Evolutionary conservation across 2,329 filamentous ascomycete species (phyloP).

Genomic region (Pseudogymnoascus sp.): DNA sequence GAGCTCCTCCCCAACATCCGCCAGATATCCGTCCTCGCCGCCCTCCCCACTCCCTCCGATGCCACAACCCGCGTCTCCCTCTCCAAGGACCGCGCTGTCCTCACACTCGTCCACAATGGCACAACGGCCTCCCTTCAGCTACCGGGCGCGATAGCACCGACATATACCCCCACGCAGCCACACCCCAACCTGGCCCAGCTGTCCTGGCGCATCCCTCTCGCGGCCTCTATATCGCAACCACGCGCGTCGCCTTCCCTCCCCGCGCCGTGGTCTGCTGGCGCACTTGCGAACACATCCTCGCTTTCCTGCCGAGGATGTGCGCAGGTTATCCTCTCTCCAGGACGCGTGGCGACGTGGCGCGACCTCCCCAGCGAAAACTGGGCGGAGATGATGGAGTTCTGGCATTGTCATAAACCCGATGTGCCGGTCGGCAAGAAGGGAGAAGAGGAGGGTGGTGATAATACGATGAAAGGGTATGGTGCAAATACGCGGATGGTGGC

Average conservation of each 20-base stretch:
- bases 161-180: constrained; percentile 14
- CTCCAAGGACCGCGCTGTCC: constrained; percentile 36
- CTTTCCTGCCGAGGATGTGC: constrained; percentile 34
- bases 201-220: constrained; percentile 48
- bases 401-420: constrained; percentile 95
- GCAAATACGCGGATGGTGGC: constrained; percentile 68
- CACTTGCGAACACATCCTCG: constrained; percentile 33
- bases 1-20: constrained; percentile 59
- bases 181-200: constrained; percentile 30
- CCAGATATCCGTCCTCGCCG: constrained; percentile 52
- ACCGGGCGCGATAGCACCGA: constrained; percentile 29
- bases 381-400: constrained; percentile 99
- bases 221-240: constrained; percentile 15
- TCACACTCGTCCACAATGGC: constrained; percentile 43
- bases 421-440: constrained; percentile 34
- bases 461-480: constrained; percentile 69
- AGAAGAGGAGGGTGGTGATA: constrained; percentile 24
- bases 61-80: constrained; percentile 30
- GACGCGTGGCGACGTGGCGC: constrained; percentile 60
- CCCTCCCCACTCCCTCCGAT: constrained; percentile 35
- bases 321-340: constrained; percentile 36
- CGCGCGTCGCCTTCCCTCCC: constrained; percentile 12
- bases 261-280: constrained; percentile 45
- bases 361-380: constrained; percentile 93
- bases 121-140: constrained; percentile 32